Base-by-base conservation (phyloP, 2,329 filamentous ascomycete genomes). In the Trichoderma sp. region DNA sequence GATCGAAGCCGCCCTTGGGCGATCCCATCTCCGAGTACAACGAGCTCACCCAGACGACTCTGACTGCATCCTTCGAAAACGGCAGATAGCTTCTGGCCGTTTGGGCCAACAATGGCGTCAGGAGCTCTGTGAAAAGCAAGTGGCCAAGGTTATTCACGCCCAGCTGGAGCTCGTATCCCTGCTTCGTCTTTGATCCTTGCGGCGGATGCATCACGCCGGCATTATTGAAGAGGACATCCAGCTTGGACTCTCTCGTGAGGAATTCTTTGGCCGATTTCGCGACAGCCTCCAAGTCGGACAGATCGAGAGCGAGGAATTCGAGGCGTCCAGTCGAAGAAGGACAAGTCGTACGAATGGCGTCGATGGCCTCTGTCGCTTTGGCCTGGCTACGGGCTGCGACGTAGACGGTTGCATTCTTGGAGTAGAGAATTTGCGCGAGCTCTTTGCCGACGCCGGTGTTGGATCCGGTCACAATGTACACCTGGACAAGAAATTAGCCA, bases 341-440 rank as follows among this genome's bases (percentile, higher is more conserved):
- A 37, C 24, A 52, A 81, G 78, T 1, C 30, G 30, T 0, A 73
- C 70, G 16, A 74, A 68, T 60, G 21, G 74, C 70, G 3, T 77
- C 73, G 26, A 87, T 84, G 11, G 84, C 83, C 0, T 73, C 67
- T 3, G 77, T 73, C 11, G 79, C 82, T 71, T 84, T 85, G 3
- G 76, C 72, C n/a, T 79, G 71, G 1, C 79, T 82, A 21, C 86
- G 84, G 0, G 82, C 82, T 4, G 84, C 84, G 46, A 88, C 74
- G 74, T 87, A 88, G 43, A 89, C 83, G 3, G 78, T 86, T 30
- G 80, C 86, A 58, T 86, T 84, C 18, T 80, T 81, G 5, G 77
- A 73, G 74, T 88, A 89, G 18, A 89, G 79, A 7, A 88, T 83
- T 43, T 81, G 80, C 39, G 78, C 78, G 8, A 88, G 79, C 68